A percentile compares a stretch with the other conserved stretches of the same genome.
These are phyloP conservation scores for Tolypocladium tundrense DNA, from an alignment of 2,329 filamentous ascomycete species.

Conservation along the genomic window DNA sequence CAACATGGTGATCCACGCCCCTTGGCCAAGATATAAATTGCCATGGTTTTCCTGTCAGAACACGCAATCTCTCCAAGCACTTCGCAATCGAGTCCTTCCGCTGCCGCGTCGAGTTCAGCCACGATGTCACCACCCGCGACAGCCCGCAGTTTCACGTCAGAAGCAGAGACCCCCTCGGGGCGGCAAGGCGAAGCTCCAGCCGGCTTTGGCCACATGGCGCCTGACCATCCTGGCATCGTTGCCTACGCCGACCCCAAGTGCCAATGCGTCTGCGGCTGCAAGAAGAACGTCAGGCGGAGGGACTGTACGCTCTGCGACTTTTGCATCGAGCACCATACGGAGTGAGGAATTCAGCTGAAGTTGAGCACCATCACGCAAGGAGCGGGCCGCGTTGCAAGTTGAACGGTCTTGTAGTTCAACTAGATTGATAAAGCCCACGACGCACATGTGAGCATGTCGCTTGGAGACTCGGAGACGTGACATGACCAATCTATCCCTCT, in stretches of 20 bases:
- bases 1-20: not conserved
- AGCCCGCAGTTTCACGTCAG: not conserved
- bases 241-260: not conserved
- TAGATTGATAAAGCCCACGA: too few species aligned
- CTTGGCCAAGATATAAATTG: not conserved
- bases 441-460: too few species aligned
- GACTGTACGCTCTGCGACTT: not conserved
- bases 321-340: not conserved
- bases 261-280: not conserved
- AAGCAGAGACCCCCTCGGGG: not conserved
- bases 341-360: not conserved
- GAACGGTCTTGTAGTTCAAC: too few species aligned
- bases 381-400: too few species aligned
- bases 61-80: too few species aligned
- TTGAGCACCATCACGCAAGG: not conserved
- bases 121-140: not conserved
- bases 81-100: not conserved
- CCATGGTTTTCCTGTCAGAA: not conserved
- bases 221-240: not conserved
- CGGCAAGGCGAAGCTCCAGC: not conserved
- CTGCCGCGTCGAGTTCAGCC: not conserved
- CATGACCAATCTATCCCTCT: too few species aligned
- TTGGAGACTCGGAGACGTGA: too few species aligned
- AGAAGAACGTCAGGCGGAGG: not conserved
- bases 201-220: not conserved